These are phyloP conservation scores for Lachancea sp. DNA, from an alignment of 805 yeast species.

Conservation along the genomic window DNA sequence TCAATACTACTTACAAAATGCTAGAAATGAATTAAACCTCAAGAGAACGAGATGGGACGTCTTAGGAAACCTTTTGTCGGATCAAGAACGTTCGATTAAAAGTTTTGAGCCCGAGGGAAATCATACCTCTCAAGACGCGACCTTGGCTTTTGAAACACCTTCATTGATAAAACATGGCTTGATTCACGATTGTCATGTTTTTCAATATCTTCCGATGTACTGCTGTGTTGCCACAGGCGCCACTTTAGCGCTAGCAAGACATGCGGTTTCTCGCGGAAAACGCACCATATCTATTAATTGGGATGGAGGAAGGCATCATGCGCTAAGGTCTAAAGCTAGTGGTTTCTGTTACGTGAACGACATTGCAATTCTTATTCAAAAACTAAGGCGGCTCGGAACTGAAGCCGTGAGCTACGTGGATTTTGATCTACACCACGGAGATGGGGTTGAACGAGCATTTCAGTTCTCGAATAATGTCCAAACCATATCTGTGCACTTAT, in stretches of 20 bases:
- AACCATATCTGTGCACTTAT: slow-evolving; percentile 58
- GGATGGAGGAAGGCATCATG: slow-evolving; percentile 80
- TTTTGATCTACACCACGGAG: slow-evolving; percentile 74
- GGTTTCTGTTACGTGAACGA: slow-evolving; percentile 76
- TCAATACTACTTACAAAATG: slow-evolving; percentile 6
- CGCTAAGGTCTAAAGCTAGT: slow-evolving; percentile 45
- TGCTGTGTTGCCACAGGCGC: slow-evolving; percentile 49
- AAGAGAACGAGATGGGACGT: background rate
- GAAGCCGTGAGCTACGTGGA: slow-evolving; percentile 55
- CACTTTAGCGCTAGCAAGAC: slow-evolving; percentile 44
- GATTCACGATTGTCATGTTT: slow-evolving; percentile 57
- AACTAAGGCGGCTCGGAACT: slow-evolving; percentile 41
- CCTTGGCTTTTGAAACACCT: background rate
- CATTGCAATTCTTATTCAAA: slow-evolving; percentile 49
- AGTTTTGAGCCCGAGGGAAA: background rate
- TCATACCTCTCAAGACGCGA: no score
- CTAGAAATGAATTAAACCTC: background rate
- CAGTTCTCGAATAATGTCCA: slow-evolving; percentile 46
- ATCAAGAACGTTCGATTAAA: background rate
- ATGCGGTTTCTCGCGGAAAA: slow-evolving; percentile 20
- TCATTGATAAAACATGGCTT: slow-evolving; percentile 40
- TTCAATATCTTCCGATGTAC: slow-evolving; percentile 48
- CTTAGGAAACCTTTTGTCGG: background rate
- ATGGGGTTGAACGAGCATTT: slow-evolving; percentile 69
- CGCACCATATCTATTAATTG: slow-evolving; percentile 52